These are phyloP conservation scores for Cryptococcus amylolentus DNA, from an alignment of 1,284 basidiomycete species.

Conservation along the genomic window DNA sequence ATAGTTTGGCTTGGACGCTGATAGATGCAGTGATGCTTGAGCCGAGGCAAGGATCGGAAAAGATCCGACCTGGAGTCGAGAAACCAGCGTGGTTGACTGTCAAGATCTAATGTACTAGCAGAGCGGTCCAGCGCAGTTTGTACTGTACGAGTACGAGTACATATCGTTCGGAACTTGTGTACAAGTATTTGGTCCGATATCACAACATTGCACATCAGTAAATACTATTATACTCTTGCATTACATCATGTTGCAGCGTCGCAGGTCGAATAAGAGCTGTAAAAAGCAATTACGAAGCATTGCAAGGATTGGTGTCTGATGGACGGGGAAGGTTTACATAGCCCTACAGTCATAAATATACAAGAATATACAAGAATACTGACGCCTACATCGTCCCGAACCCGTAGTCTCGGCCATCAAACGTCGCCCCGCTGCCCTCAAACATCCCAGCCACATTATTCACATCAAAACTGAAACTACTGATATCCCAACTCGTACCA, in stretches of 20 bases:
- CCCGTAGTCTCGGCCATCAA: constrained; percentile 14
- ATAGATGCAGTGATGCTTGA: constrained; percentile 44
- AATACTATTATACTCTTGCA: background rate
- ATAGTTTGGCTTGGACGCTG: background rate
- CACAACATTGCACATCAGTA: background rate
- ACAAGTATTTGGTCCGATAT: too few species aligned
- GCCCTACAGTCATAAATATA: too few species aligned
- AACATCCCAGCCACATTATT: constrained; percentile 24
- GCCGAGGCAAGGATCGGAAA: constrained; percentile 43
- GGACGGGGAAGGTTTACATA: too few species aligned
- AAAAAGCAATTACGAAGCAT: too few species aligned
- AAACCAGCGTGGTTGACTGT: constrained; percentile 39
- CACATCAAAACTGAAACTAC: constrained; percentile 30
- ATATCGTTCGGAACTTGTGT: too few species aligned
- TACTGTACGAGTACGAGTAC: too few species aligned
- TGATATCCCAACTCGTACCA: constrained; percentile 21
- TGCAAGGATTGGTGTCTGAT: too few species aligned
- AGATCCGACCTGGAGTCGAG: constrained; percentile 36
- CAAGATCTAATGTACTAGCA: constrained; percentile 12
- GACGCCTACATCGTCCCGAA: background rate
- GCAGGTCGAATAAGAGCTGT: too few species aligned
- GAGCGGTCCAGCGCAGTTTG: too few species aligned
- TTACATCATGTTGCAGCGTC: background rate
- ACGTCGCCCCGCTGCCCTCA: constrained; percentile 16
- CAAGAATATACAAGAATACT: too few species aligned